Conservation (phyloP, 73 alveolate species). For the Stentor roeselii region DNA sequence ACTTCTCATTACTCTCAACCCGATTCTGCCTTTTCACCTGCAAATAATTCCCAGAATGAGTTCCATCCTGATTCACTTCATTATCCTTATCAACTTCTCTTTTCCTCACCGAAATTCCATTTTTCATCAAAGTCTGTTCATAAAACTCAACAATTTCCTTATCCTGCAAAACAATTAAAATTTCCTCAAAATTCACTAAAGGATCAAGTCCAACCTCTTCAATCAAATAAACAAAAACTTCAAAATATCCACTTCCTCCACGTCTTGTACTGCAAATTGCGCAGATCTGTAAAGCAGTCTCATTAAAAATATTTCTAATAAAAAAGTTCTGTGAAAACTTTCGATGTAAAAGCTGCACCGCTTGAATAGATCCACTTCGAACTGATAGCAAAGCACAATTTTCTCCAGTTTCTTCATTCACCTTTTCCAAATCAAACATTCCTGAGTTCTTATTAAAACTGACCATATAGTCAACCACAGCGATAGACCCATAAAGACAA, state of each 20-base stretch:
- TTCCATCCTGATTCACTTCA: too few relatives aligned
- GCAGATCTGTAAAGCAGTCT: slow-evolving; percentile 2
- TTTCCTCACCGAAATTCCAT: slow-evolving; percentile 11
- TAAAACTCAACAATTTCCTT: neutral
- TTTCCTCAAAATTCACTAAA: neutral
- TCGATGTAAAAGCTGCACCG: neutral
- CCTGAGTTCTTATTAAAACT: neutral
- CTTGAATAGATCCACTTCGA: slow-evolving; percentile 3
- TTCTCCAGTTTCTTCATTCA: slow-evolving; percentile 28
- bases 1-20: too few relatives aligned
- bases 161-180: neutral
- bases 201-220: slow-evolving; percentile 13
- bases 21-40: too few relatives aligned
- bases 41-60: too few relatives aligned
- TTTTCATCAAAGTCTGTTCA: neutral
- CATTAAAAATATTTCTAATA: neutral
- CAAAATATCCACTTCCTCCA: neutral
- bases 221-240: neutral
- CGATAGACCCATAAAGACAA: neutral
- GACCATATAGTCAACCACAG: neutral
- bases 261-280: slow-evolving; percentile 4
- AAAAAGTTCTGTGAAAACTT: neutral
- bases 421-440: neutral
- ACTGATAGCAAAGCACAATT: slow-evolving; percentile 28
- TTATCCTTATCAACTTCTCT: slow-evolving; percentile 6